Evolutionary conservation across 1,139 yeast species (phyloP).

Genomic region (Yamadazyma diddensiae): DNA sequence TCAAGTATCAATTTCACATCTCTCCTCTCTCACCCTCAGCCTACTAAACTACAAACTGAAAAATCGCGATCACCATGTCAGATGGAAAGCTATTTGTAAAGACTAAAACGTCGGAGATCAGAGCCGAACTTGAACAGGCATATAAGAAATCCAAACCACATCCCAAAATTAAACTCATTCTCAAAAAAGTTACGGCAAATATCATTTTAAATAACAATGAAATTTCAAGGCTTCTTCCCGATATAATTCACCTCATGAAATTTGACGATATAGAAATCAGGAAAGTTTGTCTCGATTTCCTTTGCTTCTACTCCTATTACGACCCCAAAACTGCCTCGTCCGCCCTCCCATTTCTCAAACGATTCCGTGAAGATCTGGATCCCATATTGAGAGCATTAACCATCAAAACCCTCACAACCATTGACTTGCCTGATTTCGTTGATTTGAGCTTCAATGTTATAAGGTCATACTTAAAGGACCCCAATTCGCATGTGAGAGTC

Average conservation of each 20-base stretch:
- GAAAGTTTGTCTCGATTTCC: conserved; percentile 61
- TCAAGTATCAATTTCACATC: too few species aligned
- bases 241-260: conserved; percentile 58
- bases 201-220: conserved; percentile 81
- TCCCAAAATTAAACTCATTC: conserved; percentile 51
- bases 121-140: conserved; percentile 53
- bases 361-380: conserved; percentile 44
- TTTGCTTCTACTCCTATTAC: conserved; percentile 55
- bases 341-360: conserved; percentile 54
- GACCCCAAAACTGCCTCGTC: conserved; percentile 55
- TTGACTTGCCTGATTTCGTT: conserved; percentile 53
- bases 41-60: too few species aligned
- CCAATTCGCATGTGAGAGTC: conserved; percentile 61
- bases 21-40: too few species aligned
- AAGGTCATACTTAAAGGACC: conserved; percentile 42
- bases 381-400: conserved; percentile 49
- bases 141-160: conserved; percentile 52
- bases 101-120: conserved; percentile 52
- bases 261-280: conserved; percentile 71
- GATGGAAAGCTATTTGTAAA: conserved; percentile 43
- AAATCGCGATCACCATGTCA: conserved; percentile 27
- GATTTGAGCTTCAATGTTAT: conserved; percentile 27
- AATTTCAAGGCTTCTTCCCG: conserved; percentile 64
- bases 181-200: conserved; percentile 79
- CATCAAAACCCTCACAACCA: conserved; percentile 59